phyloP scores from a whole-genome alignment of 805 yeast genomes.

The Candida silvicultrix region DNA sequence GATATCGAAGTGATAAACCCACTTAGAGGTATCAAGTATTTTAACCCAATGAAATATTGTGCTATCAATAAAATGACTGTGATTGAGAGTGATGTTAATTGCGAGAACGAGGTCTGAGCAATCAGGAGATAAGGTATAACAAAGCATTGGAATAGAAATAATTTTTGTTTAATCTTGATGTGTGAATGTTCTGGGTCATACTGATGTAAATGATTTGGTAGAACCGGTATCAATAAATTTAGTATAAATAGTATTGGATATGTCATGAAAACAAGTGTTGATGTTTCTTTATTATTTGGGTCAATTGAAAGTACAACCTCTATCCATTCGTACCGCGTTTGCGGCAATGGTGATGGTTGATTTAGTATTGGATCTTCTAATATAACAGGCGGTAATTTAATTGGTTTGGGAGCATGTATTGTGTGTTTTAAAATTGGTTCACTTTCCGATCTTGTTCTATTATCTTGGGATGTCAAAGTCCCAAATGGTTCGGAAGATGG shows the following conservation, averaged over 20 bases:
- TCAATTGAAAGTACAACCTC: neutral
- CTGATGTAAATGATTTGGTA: slow-evolving; percentile 3
- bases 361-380: neutral
- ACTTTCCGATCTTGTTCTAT: neutral
- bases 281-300: neutral
- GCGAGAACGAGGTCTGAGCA: neutral
- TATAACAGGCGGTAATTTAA: neutral
- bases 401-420: neutral
- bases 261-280: neutral
- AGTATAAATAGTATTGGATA: slow-evolving; percentile 5
- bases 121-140: slow-evolving; percentile 10
- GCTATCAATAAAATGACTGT: neutral
- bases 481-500: neutral
- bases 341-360: neutral
- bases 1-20: slow-evolving; percentile 67
- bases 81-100: neutral
- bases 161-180: slow-evolving; percentile 2
- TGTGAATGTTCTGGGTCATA: neutral
- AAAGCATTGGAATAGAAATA: slow-evolving; percentile 26
- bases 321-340: no score
- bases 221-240: slow-evolving; percentile 11
- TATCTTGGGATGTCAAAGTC: neutral
- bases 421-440: neutral
- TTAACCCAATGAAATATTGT: neutral
- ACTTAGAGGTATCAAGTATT: slow-evolving; percentile 25